These are phyloP conservation scores for Ustilago nuda DNA, from an alignment of 1,284 basidiomycete species.

Conservation along the genomic window DNA sequence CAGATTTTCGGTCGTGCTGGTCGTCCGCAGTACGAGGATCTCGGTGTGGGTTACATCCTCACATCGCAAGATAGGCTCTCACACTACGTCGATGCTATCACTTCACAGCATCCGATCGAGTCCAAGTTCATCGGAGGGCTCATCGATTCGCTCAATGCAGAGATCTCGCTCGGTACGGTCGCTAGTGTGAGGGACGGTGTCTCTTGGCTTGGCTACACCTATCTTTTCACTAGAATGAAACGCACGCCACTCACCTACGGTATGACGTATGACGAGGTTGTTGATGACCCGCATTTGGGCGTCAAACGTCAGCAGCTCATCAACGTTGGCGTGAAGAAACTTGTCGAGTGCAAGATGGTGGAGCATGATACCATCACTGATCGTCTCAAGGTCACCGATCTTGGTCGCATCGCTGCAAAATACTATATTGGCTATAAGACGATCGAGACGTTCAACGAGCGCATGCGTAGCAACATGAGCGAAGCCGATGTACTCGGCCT, in stretches of 20 bases:
- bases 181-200: slow-evolving; percentile 87
- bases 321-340: slow-evolving; percentile 77
- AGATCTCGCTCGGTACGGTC: slow-evolving; percentile 94
- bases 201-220: slow-evolving; percentile 97
- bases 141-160: slow-evolving; percentile 92
- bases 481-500: slow-evolving; percentile 91
- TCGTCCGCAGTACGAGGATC: slow-evolving; percentile 92
- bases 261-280: slow-evolving; percentile 79
- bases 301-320: slow-evolving; percentile 82
- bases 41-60: slow-evolving; percentile 96
- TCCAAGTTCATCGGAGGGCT: slow-evolving; percentile 88
- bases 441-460: slow-evolving; percentile 87
- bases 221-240: slow-evolving; percentile 93
- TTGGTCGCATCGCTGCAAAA: slow-evolving; percentile 93
- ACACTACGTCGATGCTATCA: slow-evolving; percentile 90
- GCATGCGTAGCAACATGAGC: slow-evolving; percentile 85
- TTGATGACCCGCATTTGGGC: slow-evolving; percentile 82
- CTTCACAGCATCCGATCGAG: slow-evolving; percentile 92
- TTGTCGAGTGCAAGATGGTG: slow-evolving; percentile 87
- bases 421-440: slow-evolving; percentile 92
- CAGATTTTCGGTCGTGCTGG: slow-evolving; percentile 97
- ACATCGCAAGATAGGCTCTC: slow-evolving; percentile 91
- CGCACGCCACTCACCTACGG: slow-evolving; percentile 91
- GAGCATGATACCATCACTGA: slow-evolving; percentile 77
- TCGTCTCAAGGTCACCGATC: slow-evolving; percentile 81